phyloP scores from a whole-genome alignment of 345 rosid genomes.

The Moricandia moricandioides region DNA sequence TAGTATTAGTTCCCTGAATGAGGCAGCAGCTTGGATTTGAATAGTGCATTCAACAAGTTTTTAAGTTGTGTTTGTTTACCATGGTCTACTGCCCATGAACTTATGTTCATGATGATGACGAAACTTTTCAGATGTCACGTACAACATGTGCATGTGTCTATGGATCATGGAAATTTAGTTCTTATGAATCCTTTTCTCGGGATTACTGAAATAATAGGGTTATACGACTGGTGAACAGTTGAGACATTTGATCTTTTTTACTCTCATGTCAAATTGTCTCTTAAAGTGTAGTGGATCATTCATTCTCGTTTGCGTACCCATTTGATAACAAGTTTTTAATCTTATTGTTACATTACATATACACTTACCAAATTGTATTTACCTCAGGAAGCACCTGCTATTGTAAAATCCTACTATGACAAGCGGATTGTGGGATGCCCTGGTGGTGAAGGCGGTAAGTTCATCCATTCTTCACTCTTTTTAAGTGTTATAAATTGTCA shows the following conservation, averaged over 20 bases:
- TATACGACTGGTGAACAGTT: not conserved
- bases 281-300: not conserved
- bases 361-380: not conserved
- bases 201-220: not conserved
- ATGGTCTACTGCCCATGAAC: not conserved
- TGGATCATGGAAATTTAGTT: not conserved
- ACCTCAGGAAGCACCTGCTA: slow-evolving; percentile 49
- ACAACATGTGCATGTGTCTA: not conserved
- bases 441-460: slow-evolving; percentile 63
- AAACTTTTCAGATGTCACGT: not conserved
- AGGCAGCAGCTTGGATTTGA: not conserved
- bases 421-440: slow-evolving; percentile 68
- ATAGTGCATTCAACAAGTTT: not conserved
- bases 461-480: not conserved
- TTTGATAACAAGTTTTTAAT: not conserved
- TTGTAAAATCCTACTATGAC: slow-evolving; percentile 51
- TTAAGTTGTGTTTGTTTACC: not conserved
- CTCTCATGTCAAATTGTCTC: not conserved
- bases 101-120: not conserved
- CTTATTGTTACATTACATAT: not conserved
- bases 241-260: slow-evolving; percentile 4
- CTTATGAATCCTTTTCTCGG: not conserved
- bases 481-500: not conserved
- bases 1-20: not conserved
- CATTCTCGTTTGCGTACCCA: not conserved